Conservation (phyloP, 768 basidiomycete genomes). For the Kwoniella heveanensis region DNA sequence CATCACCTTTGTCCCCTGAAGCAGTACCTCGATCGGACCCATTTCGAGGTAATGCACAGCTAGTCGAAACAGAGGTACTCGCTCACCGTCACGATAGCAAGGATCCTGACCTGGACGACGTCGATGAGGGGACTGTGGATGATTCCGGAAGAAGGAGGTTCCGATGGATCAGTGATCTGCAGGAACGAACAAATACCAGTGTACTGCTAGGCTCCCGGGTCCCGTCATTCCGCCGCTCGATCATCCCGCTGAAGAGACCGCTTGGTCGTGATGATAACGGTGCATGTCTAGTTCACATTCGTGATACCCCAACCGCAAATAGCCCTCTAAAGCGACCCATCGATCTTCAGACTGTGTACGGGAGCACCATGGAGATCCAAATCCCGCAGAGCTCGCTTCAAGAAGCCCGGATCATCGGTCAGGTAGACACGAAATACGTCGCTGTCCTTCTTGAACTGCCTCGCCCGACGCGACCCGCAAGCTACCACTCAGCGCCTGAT, state of each 20-base stretch:
- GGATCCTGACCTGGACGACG: too few relatives aligned
- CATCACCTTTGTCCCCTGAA: too few relatives aligned
- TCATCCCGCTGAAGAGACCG: background rate
- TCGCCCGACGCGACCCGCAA: too few relatives aligned
- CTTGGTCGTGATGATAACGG: too few relatives aligned
- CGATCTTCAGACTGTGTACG: background rate
- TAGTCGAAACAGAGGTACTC: too few relatives aligned
- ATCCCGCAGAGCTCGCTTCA: constrained; percentile 62
- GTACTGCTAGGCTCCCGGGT: background rate
- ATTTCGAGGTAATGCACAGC: too few relatives aligned
- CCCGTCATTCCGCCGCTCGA: background rate
- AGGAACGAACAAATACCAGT: constrained; percentile 1
- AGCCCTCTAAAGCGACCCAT: background rate
- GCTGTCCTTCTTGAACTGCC: constrained; percentile 61
- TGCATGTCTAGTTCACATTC: too few relatives aligned
- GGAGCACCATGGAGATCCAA: background rate
- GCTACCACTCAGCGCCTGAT: constrained; percentile 7
- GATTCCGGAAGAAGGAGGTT: background rate
- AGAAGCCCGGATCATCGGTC: constrained; percentile 68
- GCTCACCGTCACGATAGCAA: too few relatives aligned
- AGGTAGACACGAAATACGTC: constrained; percentile 90
- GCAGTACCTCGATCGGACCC: too few relatives aligned
- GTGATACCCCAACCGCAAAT: background rate
- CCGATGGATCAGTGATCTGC: constrained; percentile 14
- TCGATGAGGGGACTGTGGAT: background rate